Percentiles rank a stretch among this genome's conserved stretches.
These are phyloP conservation scores for Dendrobium nobile DNA, from an alignment of 106 monocot genomes.

Conservation along the genomic window DNA sequence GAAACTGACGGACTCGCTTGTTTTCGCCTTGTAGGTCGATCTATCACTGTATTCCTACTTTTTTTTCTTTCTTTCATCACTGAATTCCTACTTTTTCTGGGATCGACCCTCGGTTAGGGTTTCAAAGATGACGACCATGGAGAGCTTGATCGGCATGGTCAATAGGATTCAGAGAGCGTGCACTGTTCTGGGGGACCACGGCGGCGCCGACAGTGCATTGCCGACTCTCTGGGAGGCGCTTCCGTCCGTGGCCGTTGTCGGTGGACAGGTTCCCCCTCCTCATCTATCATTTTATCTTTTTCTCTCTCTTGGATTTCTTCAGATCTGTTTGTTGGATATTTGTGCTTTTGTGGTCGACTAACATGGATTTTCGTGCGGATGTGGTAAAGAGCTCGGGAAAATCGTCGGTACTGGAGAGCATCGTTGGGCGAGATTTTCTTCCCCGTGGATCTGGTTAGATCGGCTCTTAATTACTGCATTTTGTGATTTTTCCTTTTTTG, in stretches of 20 bases:
- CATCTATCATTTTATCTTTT: not conserved
- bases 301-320: not conserved
- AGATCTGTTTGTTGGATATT: not conserved
- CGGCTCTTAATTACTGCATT: not conserved
- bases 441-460: conserved; percentile 55
- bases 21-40: not conserved
- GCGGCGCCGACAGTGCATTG: conserved; percentile 45
- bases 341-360: not conserved
- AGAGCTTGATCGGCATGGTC: conserved; percentile 82
- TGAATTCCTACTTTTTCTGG: not conserved
- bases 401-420: conserved; percentile 54
- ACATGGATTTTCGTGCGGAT: not conserved
- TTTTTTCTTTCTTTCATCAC: not conserved
- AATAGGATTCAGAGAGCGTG: conserved; percentile 90
- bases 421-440: conserved; percentile 52
- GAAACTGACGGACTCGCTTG: not conserved
- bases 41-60: not conserved
- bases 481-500: not conserved
- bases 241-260: conserved; percentile 64
- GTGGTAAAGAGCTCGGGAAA: conserved; percentile 52
- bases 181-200: conserved; percentile 90
- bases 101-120: conserved; percentile 10
- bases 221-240: conserved; percentile 68
- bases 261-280: conserved; percentile 33
- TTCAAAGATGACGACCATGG: conserved; percentile 60